A percentile compares a stretch with the other conserved stretches of the same genome.
phyloP scores from a whole-genome alignment of 129 eudicot species.

The Ambrosia artemisiifolia region DNA sequence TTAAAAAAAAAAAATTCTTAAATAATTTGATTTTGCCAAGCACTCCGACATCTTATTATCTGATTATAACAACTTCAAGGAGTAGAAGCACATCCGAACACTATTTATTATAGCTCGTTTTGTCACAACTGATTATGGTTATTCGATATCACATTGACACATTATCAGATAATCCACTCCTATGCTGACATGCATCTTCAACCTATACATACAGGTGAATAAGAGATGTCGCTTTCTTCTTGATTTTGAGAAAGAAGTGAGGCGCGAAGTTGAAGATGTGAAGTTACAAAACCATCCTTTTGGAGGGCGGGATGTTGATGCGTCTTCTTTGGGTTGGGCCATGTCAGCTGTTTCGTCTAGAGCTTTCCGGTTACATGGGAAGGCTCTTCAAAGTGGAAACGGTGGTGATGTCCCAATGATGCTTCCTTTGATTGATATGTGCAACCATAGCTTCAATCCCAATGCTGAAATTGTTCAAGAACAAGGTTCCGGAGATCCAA shows the following conservation, averaged over 20 bases:
- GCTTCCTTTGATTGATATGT: constrained; percentile 98
- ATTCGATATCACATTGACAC: background rate
- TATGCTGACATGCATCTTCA: background rate
- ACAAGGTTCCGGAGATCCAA: constrained; percentile 29
- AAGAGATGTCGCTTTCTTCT: constrained; percentile 95
- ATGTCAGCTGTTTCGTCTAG: constrained; percentile 96
- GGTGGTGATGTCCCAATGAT: constrained; percentile 61
- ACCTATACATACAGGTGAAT: constrained; percentile 52
- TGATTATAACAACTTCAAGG: background rate
- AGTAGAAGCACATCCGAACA: background rate
- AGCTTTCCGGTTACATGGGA: constrained; percentile 79
- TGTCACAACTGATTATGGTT: background rate
- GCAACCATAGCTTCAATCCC: constrained; percentile 90
- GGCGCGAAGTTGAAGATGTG: constrained; percentile 51
- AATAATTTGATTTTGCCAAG: too few species aligned
- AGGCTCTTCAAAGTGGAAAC: constrained; percentile 49
- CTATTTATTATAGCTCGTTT: background rate
- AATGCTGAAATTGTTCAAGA: constrained; percentile 88
- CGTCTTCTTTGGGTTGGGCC: constrained; percentile 97
- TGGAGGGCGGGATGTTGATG: constrained; percentile 70
- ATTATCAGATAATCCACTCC: background rate
- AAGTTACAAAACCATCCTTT: constrained; percentile 62
- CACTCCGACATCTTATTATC: too few species aligned
- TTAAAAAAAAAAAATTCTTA: too few species aligned
- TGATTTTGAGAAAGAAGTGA: constrained; percentile 79